Evolutionary conservation across 2,329 filamentous ascomycete genomes (phyloP), one percentile per base, ranked within the genome.

Genomic region (Stagonosporopsis tanaceti): DNA sequence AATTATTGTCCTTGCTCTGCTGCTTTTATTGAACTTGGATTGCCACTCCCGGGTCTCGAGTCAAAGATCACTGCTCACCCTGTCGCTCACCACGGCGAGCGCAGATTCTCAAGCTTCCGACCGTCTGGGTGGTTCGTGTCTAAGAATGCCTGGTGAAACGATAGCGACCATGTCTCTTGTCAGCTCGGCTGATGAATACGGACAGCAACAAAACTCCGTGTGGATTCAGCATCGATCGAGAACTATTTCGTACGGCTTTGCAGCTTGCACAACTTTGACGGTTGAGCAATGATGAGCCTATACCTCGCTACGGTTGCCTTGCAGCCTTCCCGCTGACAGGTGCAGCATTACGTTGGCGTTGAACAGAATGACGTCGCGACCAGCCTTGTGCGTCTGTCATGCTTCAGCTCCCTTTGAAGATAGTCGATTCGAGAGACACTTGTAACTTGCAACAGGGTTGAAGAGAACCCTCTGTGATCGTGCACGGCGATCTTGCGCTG

Each of bases 91-190:
- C 15, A 8, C 5, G 14, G n/a, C 9, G 17, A 24, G 22, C 17
- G 25, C 22, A n/a, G 24, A 9, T 17, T 38, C 42, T 27, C 25
- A 6, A 38, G 15, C 11, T 40, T n/a, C 48, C 54, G 27, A 34
- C 17, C 17, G 25, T 7, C 22, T 47, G 44, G 38, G 11, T 28
- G 22, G n/a, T 20, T n/a, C 14, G n/a, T 22, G 14, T 47, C 17
- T 15, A 42, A 47, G 30, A 47, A 30, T 27, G 44, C 37, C 20
- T 52, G 20, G 38, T 52, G 44, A 44, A 57, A 57, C 48, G 27
- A 48, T 27, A 34, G 47, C 24, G 22, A 52, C 7, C 24, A 32
- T 42, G n/a, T 32, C 35, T 37, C 17, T 32, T 24, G 44, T 57
- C 44, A 52, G 54, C 54, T 27, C 44, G 44, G 48, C 38, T 15